Percentiles rank a stretch among this genome's conserved stretches.
Conservation (phyloP, 257 asterid species). For the Datura wrightii region DNA sequence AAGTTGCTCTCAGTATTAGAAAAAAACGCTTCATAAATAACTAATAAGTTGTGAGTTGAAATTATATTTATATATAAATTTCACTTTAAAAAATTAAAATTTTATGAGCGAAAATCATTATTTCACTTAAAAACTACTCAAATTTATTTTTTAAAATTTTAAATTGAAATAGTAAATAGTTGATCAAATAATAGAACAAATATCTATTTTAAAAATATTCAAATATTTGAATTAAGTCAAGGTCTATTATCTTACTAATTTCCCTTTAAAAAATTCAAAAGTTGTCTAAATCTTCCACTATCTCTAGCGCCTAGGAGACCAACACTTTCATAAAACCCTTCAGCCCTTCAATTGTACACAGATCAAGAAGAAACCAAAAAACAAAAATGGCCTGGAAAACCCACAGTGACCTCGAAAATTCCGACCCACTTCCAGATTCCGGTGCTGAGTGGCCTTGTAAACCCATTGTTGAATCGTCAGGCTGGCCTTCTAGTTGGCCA, state of each 20-base stretch:
- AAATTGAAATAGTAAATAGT: too few relatives aligned
- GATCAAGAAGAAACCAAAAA: constrained; percentile 45
- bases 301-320: constrained; percentile 68
- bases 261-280: constrained; percentile 58
- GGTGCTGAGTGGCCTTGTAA: constrained; percentile 62
- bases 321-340: constrained; percentile 22
- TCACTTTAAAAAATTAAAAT: too few relatives aligned
- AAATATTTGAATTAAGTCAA: not conserved
- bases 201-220: not conserved
- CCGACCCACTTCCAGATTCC: constrained; percentile 38
- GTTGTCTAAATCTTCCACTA: constrained; percentile 69
- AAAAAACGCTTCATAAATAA: not conserved
- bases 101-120: too few relatives aligned
- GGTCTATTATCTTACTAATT: constrained; percentile 20
- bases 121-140: too few relatives aligned
- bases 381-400: constrained; percentile 5
- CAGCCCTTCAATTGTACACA: constrained; percentile 42
- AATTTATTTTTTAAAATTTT: too few relatives aligned
- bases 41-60: not conserved
- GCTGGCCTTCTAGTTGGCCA: constrained; percentile 51
- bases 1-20: not conserved
- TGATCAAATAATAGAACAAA: too few relatives aligned
- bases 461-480: constrained; percentile 42
- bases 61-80: too few relatives aligned
- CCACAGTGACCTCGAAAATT: constrained; percentile 15